phyloP scores from a whole-genome alignment of 1,284 basidiomycete species.

The Ceratobasidium sp. region DNA sequence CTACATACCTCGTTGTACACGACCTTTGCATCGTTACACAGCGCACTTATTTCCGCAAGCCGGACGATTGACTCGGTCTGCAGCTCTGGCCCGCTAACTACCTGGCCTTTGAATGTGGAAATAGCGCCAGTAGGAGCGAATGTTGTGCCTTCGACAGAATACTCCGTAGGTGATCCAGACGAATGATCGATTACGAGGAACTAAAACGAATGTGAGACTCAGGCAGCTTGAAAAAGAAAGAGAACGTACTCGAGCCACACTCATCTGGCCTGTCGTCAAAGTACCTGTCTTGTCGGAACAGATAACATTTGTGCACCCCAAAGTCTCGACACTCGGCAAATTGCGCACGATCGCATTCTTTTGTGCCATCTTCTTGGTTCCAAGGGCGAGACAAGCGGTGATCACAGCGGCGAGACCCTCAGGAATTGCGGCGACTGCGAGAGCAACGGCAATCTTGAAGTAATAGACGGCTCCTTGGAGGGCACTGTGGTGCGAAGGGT shows the following conservation, averaged over 20 bases:
- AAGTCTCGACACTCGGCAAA: constrained; percentile 93
- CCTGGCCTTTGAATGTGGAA: constrained; percentile 63
- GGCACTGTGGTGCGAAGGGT: constrained; percentile 86
- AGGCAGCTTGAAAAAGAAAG: constrained; percentile 33
- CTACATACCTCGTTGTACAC: constrained; percentile 75
- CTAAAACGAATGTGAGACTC: constrained; percentile 52
- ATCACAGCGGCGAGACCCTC: constrained; percentile 96
- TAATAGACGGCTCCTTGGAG: constrained; percentile 95
- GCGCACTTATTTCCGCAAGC: constrained; percentile 84
- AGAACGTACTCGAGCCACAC: constrained; percentile 75
- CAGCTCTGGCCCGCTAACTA: constrained; percentile 57
- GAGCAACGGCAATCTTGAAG: constrained; percentile 96
- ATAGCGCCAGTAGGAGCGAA: constrained; percentile 84
- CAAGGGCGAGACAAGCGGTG: constrained; percentile 93
- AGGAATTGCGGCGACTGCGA: constrained; percentile 95
- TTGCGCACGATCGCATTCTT: constrained; percentile 96
- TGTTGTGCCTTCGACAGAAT: constrained; percentile 85
- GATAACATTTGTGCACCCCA: constrained; percentile 95
- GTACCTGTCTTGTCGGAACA: constrained; percentile 98
- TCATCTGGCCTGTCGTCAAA: constrained; percentile 95
- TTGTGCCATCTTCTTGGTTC: constrained; percentile 97
- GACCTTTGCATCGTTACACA: constrained; percentile 92
- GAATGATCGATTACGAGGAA: constrained; percentile 74
- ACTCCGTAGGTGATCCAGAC: constrained; percentile 67
- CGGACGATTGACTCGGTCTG: constrained; percentile 76